Evolutionary conservation across 192 early-diverging fungal genomes (phyloP), one percentile per base, ranked within the genome.

Genomic region (Oehlia diaphana): DNA sequence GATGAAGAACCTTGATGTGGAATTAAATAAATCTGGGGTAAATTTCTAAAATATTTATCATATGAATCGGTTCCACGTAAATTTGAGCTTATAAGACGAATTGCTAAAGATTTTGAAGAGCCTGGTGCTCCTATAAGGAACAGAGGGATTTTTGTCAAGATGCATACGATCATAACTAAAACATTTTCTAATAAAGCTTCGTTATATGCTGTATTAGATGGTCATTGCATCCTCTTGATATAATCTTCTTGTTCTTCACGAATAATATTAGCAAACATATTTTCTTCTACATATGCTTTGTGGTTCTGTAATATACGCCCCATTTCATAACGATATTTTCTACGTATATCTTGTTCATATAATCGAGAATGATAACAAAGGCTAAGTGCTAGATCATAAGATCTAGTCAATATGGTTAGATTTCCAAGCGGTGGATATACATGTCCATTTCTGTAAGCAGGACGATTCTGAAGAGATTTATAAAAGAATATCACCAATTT

Each of bases 61-160:
- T 28, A 0, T 19, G 78, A 79, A 62, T 79, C 78, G 26, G 53
- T 9, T 10, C 78, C 78, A 70, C 78, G 78, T 19, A 79, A 69
- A 63, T 79, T 79, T 13, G 37, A 44, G 9, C 71, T 79, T 9
- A 79, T 42, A 39, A 79, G 42, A 26, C 71, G 67, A 33, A 79
- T 72, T 7, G 78, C 66, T 62, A 79, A 47, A 28, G 78, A 79
- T 70, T 79, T 79, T 5, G 78, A 79, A 31, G 50, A 53, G 13
- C 73, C 78, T 9, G 78, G 78, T 23, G 78, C 78, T 33, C 78
- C 78, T 23, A 79, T 71, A 21, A 79, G 23, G 37, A 79, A 79
- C 16, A 79, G 14, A 2, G 78, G 78, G 42, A 78, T 78, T 53
- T 16, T 10, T 3, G 67, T 78, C 69, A 78, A 73, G 0, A 78